Evolutionary conservation across 148 eudicot genomes (phyloP), one percentile per base, ranked within the genome.

Genomic region (Agrostemma githago): DNA sequence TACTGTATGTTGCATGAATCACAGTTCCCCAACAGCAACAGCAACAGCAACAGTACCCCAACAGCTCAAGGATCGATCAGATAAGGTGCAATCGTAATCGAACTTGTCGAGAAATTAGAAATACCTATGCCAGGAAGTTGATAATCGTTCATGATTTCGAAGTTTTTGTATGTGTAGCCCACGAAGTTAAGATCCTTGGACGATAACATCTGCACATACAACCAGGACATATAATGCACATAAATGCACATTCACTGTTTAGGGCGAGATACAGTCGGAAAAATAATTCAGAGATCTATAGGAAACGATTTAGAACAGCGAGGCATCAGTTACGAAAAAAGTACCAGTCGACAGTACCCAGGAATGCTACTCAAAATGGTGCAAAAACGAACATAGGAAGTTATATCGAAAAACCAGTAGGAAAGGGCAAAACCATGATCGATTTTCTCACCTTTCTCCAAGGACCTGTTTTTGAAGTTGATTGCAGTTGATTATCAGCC

Each of bases 111-210:
- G 44, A 48, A 64, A n/a, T n/a, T n/a, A 79, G 78, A 78, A 41
- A 82, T 82, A 93, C 98, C 96, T 79, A 93, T 90, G 79, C 98
- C 98, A 62, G 98, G 92, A 75, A 90, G 94, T 89, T 89, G 94
- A 87, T 90, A 90, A 79, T 91, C 98, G 75, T 93, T 90, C 77
- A 93, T 94, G 58, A 93, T 90, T 86, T 93, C 98, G 60, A 90
- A 93, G 78, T 93, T 93, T 84, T 93, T 93, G 82, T 93, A 93
- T 5, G 98, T 93, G 83, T 93, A 93, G 59, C 98, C 98, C 17
- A 93, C 98, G 72, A 93, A 93, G 82, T 93, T 93, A 62, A 93
- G 81, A 82, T 93, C 96, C 85, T 93, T 93, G 64, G 96, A 88
- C 41, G 98, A 93, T 67, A 93, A 87, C 98, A 93, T 93, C 93